Percentiles rank a stretch among this genome's conserved stretches.
These are phyloP conservation scores for Fomitopsis schrenkii DNA, from an alignment of 1,284 basidiomycete species.

Conservation along the genomic window DNA sequence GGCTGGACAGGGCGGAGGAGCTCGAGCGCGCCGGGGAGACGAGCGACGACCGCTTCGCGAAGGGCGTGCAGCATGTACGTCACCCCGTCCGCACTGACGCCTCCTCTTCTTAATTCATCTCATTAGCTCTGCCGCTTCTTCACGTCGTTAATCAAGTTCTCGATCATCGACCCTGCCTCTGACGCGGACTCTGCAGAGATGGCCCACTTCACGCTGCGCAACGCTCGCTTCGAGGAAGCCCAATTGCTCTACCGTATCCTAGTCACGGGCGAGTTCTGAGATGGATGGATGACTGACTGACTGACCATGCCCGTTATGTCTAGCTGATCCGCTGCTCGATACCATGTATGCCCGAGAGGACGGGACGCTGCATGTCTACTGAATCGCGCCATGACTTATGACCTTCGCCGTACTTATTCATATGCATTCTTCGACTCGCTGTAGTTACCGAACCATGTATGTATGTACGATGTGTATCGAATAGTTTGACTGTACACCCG, in stretches of 20 bases:
- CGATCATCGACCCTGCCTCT: slow-evolving; percentile 51
- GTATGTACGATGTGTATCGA: neutral
- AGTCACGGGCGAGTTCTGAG: slow-evolving; percentile 37
- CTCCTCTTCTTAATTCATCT: neutral
- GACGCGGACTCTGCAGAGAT: slow-evolving; percentile 72
- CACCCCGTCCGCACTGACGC: neutral
- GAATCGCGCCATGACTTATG: neutral
- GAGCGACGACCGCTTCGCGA: slow-evolving; percentile 67
- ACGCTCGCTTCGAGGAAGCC: slow-evolving; percentile 71
- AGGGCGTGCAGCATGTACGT: slow-evolving; percentile 65
- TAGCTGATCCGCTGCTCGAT: neutral
- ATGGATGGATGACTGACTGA: neutral
- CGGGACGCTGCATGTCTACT: neutral
- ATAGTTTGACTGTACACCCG: neutral
- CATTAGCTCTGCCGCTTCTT: slow-evolving; percentile 74
- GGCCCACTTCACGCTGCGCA: slow-evolving; percentile 64
- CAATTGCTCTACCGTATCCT: slow-evolving; percentile 63
- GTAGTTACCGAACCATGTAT: slow-evolving; percentile 1
- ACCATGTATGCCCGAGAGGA: neutral
- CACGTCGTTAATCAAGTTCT: slow-evolving; percentile 58
- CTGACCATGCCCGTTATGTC: neutral
- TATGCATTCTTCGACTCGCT: neutral
- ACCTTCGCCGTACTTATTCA: neutral
- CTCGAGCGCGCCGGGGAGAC: slow-evolving; percentile 60
- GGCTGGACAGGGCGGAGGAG: slow-evolving; percentile 62